Evolutionary conservation across 768 basidiomycete species (phyloP), one percentile per base, ranked within the genome.

Genomic region (Tubosaeta sp.): DNA sequence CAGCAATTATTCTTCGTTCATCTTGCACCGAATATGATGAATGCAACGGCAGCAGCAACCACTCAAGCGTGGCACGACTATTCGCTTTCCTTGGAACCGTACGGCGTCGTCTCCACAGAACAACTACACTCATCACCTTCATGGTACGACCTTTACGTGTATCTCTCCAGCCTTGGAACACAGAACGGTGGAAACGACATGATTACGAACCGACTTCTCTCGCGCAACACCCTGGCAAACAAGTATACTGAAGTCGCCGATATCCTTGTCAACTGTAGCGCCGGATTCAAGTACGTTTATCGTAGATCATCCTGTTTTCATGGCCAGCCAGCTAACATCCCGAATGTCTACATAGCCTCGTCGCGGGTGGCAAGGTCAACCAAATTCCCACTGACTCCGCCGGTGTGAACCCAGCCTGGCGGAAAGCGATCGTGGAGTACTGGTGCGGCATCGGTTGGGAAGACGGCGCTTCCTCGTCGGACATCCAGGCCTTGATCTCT

Each of bases 321-420:
- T n/a, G n/a, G n/a, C n/a, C n/a, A n/a, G n/a, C n/a, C n/a, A n/a
- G n/a, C n/a, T n/a, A n/a, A n/a, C n/a, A n/a, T n/a, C n/a, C n/a
- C n/a, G n/a, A n/a, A n/a, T n/a, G n/a, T n/a, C n/a, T n/a, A n/a
- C n/a, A n/a, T 34, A 34, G 33, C 33, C 3, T 34, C 12, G 9
- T 78, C 6, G 71, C 65, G 6, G 79, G 79, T 3, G 77, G 80
- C 0, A 72, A 69, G 5, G 77, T 77, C 11, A 65, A 70, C 3
- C 59, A 60, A 22, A 58, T 67, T 1, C 59, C 71, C 22, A 70
- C 76, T 0, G 63, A 70, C 42, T 70, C 74, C 4, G 65, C 69
- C 12, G 78, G 74, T 8, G 50, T 79, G 17, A 72, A 78, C 60
- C 78, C 77, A 11, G 74, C 72, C 3, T 82, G 78, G 77, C 68